A percentile compares a stretch with the other conserved stretches of the same genome.
Evolutionary conservation across 2,329 filamentous ascomycete genomes (phyloP).

Genomic region (Triangularia verruculosa): DNA sequence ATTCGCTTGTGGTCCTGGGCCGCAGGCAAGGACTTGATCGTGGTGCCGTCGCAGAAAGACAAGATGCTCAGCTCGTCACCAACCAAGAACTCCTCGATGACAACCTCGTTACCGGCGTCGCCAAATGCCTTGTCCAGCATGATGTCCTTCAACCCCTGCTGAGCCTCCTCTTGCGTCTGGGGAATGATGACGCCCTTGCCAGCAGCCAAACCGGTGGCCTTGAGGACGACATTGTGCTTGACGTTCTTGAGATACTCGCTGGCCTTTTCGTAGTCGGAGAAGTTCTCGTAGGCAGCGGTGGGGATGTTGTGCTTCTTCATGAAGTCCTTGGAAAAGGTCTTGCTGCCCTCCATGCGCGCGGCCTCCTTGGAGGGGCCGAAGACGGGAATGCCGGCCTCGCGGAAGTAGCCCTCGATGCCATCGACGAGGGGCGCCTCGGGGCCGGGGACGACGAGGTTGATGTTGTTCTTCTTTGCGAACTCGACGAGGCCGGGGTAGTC

Average conservation of each 20-base stretch:
- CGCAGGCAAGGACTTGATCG: constrained; percentile 77
- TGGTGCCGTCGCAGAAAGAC: constrained; percentile 86
- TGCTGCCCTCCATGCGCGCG: constrained; percentile 90
- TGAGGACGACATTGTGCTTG: constrained; percentile 79
- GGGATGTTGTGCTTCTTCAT: constrained; percentile 90
- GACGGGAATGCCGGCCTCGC: constrained; percentile 66
- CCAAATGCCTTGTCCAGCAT: constrained; percentile 90
- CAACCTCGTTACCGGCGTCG: constrained; percentile 80
- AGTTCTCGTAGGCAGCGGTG: constrained; percentile 88
- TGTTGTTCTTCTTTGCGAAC: constrained; percentile 67
- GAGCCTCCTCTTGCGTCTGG: constrained; percentile 75
- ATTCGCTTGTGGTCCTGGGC: constrained; percentile 97
- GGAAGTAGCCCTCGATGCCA: constrained; percentile 83
- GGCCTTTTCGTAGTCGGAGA: constrained; percentile 71
- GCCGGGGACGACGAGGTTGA: constrained; percentile 85
- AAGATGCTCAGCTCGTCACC: constrained; percentile 92
- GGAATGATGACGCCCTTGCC: constrained; percentile 96
- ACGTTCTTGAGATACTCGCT: constrained; percentile 70
- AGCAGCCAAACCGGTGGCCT: constrained; percentile 85
- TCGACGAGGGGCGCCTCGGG: constrained; percentile 93
- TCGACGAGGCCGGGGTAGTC: constrained; percentile 75
- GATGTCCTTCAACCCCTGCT: constrained; percentile 77
- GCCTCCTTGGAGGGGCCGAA: constrained; percentile 86
- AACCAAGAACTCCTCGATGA: constrained; percentile 89
- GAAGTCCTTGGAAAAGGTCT: constrained; percentile 96